Evolutionary conservation across 345 rosid genomes (phyloP), one percentile per base, ranked within the genome.

Genomic region (Brassica juncea): DNA sequence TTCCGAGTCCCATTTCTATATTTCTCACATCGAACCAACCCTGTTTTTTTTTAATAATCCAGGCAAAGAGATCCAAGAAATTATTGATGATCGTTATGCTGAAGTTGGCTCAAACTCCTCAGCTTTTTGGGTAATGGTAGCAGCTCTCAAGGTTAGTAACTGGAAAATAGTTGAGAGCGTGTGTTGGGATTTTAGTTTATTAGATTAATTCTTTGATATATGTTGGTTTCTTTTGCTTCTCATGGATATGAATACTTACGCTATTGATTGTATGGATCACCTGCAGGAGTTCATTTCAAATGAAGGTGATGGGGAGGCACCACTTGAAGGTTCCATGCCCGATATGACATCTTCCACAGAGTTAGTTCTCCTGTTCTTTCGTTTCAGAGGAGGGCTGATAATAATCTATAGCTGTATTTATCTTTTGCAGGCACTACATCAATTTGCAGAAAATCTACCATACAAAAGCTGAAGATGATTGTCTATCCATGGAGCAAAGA

Each of bases 291-390:
- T 95, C 83, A 83, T 95, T 84, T 80, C 72, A 44, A 86, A 87
- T 80, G 98, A 95, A 89, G 98, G 97, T 58, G 82, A 82, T 73
- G 96, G 93, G 47, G 99, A 93, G 82, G 90, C 81, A 77, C 99
- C 99, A 16, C 98, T 93, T 65, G 99, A 93, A 86, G 99, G 99
- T 55, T 89, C 93, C 7, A 90, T 94, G 73, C 98, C 97, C 1
- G 99, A 94, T 83, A 94, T 94, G 97, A 94, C 94, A 75, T 93
- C 99, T 82, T 92, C 99, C 73, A 94, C 98, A 42, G 99, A 94
- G 99, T 94, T 28, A 86, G 91, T 91, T 44, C 70, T 74, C 79
- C 28, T 70, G 69, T 47, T 70, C 67, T 35, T 60, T 60, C 3
- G 12, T 32, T 49, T 68, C 69, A 58, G 42, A n/a, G 70, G 37